Base-by-base conservation (phyloP, 208 protist species). In the Trichomonas tenax region DNA sequence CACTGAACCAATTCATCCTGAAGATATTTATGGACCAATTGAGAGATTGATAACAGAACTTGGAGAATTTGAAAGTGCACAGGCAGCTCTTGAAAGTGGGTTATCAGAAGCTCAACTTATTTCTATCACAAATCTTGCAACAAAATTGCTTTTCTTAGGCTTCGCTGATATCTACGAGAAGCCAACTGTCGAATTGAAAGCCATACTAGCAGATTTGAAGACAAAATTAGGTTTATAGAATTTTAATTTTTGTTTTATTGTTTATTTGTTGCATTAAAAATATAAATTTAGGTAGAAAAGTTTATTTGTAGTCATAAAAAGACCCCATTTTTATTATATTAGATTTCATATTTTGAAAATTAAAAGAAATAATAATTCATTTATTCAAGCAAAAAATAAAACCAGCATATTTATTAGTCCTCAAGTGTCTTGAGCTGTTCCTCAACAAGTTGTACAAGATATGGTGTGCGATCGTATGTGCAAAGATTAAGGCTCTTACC, bases 391-490 rank as follows among this genome's bases (percentile, higher is more conserved):
- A 51, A 51, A 51, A 72, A 72, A n/a, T 72, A 72, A n/a, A 72
- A n/a, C 2, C 58, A 72, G 26, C 58, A 84, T 36, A 40, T 84
- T 84, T 84, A 84, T 51, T 93, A 23, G 4, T 93, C 86, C n/a
- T 93, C 86, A 21, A 44, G 44, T 2, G 86, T 41, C 46, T 51
- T 93, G 15, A 93, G 86, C 17, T 93, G 86, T 93, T 93, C 86
- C 46, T 93, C 86, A 93, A 93, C 44, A 38, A 93, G n/a, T 93
- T 93, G 86, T 38, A 93, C 86, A 48, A 93, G 44, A 93, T 93
- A 93, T 93, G 86, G 86, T 38, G 86, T 93, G n/a, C 86, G 86
- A 51, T 93, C 86, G 45, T 93, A 93, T 38, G 86, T 93, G 44
- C 86, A 93, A 21, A 93, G n/a, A 58, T 93, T 93, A 14, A 93